Conservation (phyloP, 2,329 filamentous ascomycete species). For the Tolypocladium paradoxum region DNA sequence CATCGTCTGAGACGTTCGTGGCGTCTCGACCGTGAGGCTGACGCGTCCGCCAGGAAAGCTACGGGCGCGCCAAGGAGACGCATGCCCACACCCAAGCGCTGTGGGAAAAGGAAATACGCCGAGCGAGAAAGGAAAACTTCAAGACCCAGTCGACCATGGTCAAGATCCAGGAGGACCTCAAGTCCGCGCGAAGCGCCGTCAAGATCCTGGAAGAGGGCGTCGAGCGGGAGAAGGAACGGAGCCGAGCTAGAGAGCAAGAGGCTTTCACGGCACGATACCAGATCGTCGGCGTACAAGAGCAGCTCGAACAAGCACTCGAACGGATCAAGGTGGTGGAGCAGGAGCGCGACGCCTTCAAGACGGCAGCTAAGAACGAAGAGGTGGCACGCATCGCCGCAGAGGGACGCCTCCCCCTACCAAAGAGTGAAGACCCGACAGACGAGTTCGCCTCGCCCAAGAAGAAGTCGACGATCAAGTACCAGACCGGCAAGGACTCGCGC, state of each 20-base stretch:
- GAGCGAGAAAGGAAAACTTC: conserved; percentile 61
- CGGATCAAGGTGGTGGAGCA: conserved; percentile 56
- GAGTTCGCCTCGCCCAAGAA: conserved; percentile 54
- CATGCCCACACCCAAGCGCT: conserved; percentile 54
- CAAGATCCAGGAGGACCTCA: conserved; percentile 65
- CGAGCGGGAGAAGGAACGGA: conserved; percentile 52
- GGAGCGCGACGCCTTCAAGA: conserved; percentile 65
- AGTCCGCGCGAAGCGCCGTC: conserved; percentile 43
- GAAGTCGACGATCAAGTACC: conserved; percentile 13
- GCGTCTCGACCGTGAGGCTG: not conserved
- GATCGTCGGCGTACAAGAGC: conserved; percentile 53
- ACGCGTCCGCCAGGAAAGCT: conserved; percentile 47
- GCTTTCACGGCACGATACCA: conserved; percentile 57
- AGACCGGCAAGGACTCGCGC: conserved; percentile 28
- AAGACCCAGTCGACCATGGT: conserved; percentile 60
- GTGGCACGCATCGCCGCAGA: conserved; percentile 63
- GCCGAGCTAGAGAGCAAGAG: conserved; percentile 54
- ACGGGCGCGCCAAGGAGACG: conserved; percentile 58
- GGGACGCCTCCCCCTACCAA: conserved; percentile 56
- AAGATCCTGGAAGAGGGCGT: conserved; percentile 48
- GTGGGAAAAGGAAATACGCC: conserved; percentile 65
- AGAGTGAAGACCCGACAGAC: conserved; percentile 38
- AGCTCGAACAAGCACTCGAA: conserved; percentile 53
- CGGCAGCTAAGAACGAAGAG: conserved; percentile 61
- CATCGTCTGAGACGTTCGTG: too few relatives aligned